These are phyloP conservation scores for Cercospora sesami DNA, from an alignment of 2,329 filamentous ascomycete genomes.

Conservation along the genomic window DNA sequence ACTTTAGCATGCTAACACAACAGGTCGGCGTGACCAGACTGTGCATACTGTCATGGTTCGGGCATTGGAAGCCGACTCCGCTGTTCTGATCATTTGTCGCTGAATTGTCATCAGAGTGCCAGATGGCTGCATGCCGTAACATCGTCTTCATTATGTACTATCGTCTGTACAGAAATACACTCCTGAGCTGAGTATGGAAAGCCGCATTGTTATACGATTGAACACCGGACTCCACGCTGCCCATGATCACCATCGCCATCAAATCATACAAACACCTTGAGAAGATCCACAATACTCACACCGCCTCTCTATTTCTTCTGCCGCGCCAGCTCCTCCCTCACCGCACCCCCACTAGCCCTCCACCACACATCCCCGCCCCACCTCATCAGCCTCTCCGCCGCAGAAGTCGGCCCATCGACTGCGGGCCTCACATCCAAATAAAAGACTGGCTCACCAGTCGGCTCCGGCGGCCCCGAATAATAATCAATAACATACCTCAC, in stretches of 20 bases:
- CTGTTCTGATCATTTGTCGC: not conserved
- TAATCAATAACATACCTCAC: conserved; percentile 83
- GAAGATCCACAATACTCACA: not conserved
- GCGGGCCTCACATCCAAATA: conserved; percentile 92
- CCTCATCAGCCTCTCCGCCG: conserved; percentile 77
- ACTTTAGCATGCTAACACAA: not conserved
- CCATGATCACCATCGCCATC: conserved; percentile 3
- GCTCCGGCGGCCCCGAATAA: conserved; percentile 70
- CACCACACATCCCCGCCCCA: conserved; percentile 97
- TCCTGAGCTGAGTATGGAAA: conserved; percentile 3
- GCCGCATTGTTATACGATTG: not conserved
- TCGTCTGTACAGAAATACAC: conserved; percentile 4
- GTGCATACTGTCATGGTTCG: not conserved
- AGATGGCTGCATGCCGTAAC: conserved; percentile 8
- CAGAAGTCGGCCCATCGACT: conserved; percentile 74
- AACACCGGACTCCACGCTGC: conserved; percentile 15
- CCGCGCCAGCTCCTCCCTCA: conserved; percentile 49
- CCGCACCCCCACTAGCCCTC: conserved; percentile 74
- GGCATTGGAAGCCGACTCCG: not conserved
- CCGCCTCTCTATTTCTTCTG: conserved; percentile 24
- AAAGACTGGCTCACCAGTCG: conserved; percentile 88
- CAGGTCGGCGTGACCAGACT: not conserved
- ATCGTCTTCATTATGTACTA: conserved; percentile 14
- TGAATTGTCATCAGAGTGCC: not conserved
- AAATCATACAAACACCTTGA: not conserved